Percentiles rank a stretch among this genome's conserved stretches.
These are phyloP conservation scores for Tolypocladium amazonense DNA, from an alignment of 2,329 filamentous ascomycete species.

Conservation along the genomic window DNA sequence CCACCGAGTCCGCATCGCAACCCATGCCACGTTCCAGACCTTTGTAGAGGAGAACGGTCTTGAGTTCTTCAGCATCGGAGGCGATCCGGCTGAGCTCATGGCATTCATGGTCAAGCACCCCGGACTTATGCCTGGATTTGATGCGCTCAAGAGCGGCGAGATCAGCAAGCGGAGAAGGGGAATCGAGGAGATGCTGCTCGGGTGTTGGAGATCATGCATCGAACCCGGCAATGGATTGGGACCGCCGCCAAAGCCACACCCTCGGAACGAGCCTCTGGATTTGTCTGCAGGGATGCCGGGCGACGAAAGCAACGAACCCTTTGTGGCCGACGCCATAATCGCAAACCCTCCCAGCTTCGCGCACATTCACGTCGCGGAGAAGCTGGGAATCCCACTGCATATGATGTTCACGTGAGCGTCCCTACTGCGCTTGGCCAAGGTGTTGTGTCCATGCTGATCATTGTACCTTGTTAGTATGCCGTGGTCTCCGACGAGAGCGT, in stretches of 20 bases:
- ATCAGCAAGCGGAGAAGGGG: constrained; percentile 63
- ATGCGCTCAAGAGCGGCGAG: constrained; percentile 66
- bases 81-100: constrained; percentile 66
- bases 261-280: constrained; percentile 34
- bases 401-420: constrained; percentile 80
- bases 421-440: no score
- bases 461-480: constrained; percentile 68
- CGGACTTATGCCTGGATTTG: constrained; percentile 72
- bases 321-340: constrained; percentile 75
- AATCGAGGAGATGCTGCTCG: constrained; percentile 69
- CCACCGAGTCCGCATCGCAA: constrained; percentile 64
- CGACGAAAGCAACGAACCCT: constrained; percentile 43
- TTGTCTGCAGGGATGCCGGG: constrained; percentile 22
- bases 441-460: neutral
- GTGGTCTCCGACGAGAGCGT: constrained; percentile 76
- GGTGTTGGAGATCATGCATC: constrained; percentile 79
- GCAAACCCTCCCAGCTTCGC: constrained; percentile 71
- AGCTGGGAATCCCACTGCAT: constrained; percentile 62
- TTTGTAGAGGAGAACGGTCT: constrained; percentile 62
- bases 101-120: constrained; percentile 90
- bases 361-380: constrained; percentile 65
- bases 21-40: constrained; percentile 55
- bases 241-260: constrained; percentile 35
- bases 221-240: constrained; percentile 61
- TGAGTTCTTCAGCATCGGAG: constrained; percentile 70